A percentile compares a stretch with the other conserved stretches of the same genome.
These are phyloP conservation scores for Penicillium fuscoglaucum DNA, from an alignment of 2,329 filamentous ascomycete species.

Conservation along the genomic window DNA sequence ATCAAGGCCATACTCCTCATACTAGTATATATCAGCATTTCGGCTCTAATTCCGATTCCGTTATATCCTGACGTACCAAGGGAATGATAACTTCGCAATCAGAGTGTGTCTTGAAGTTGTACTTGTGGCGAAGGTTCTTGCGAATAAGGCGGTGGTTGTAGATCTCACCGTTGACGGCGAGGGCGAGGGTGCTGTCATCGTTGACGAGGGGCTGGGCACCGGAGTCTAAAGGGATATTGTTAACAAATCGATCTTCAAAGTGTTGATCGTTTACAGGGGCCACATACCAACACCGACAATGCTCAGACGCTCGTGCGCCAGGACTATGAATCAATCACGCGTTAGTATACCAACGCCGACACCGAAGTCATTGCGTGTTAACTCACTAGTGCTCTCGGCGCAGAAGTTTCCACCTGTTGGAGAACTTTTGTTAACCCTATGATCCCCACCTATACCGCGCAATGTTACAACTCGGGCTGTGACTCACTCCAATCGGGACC, in stretches of 20 bases:
- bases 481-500: constrained; percentile 97
- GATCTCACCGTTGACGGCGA: constrained; percentile 98
- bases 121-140: constrained; percentile 77
- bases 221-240: constrained; percentile 62
- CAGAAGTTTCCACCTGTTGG: constrained; percentile 78
- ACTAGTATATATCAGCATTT: constrained; percentile 55
- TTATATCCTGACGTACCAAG: constrained; percentile 61
- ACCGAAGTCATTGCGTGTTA: not conserved
- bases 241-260: constrained; percentile 11
- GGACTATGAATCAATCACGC: constrained; percentile 57
- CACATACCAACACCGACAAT: constrained; percentile 90
- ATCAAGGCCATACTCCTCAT: constrained; percentile 87
- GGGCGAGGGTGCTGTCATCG: constrained; percentile 80
- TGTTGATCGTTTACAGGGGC: constrained; percentile 5
- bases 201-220: constrained; percentile 95
- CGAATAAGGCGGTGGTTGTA: constrained; percentile 98
- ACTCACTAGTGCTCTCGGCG: constrained; percentile 85
- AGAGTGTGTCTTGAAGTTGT: constrained; percentile 97
- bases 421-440: constrained; percentile 25
- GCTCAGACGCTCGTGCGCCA: constrained; percentile 95
- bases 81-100: constrained; percentile 99
- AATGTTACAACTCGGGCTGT: constrained; percentile 17
- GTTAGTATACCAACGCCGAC: constrained; percentile 24
- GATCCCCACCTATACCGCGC: constrained; percentile 7
- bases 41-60: not conserved